Conservation (phyloP, 345 rosid species). For the Eucalyptus curtisii region DNA sequence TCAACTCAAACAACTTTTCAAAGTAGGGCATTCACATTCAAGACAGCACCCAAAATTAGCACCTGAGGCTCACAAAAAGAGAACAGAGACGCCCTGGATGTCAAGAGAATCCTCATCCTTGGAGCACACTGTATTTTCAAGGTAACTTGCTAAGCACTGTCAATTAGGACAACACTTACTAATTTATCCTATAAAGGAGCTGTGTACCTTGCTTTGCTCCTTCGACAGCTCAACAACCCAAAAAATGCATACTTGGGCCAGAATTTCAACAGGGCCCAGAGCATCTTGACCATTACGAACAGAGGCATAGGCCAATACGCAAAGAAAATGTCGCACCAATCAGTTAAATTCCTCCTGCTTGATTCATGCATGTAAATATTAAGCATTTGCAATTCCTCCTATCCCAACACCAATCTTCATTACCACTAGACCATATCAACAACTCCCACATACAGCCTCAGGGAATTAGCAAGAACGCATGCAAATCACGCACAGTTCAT, state of each 20-base stretch:
- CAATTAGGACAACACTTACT: neutral
- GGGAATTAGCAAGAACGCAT: neutral
- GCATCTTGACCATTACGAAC: neutral
- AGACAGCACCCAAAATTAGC: neutral
- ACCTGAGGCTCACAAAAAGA: neutral
- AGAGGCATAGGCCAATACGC: neutral
- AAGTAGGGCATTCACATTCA: neutral
- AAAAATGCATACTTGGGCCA: neutral
- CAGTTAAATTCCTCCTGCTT: neutral
- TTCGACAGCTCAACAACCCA: neutral
- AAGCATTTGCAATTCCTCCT: neutral
- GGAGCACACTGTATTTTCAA: neutral
- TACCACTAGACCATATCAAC: neutral
- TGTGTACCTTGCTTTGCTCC: neutral
- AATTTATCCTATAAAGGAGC: neutral
- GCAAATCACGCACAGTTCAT: neutral
- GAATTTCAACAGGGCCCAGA: neutral
- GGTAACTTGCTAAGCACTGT: neutral
- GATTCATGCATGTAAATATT: neutral
- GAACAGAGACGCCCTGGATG: neutral
- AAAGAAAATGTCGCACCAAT: neutral
- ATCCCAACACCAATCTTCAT: neutral
- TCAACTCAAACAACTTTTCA: neutral
- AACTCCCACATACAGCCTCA: neutral
- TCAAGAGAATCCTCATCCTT: neutral